Conservation (phyloP, 768 basidiomycete genomes). For the Ramaria sp. region DNA sequence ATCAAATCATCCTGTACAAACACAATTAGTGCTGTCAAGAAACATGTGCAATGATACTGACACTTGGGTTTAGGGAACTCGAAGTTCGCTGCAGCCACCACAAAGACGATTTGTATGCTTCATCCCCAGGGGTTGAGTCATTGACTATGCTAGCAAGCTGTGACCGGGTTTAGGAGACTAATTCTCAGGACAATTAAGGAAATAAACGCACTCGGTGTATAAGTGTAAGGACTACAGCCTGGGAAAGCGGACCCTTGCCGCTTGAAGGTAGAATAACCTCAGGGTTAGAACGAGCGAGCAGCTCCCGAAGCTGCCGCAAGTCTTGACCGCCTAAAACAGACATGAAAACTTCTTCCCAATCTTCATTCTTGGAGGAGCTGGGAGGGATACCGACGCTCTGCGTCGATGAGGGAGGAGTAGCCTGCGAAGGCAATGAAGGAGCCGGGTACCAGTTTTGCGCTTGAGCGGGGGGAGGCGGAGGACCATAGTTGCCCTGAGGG, state of each 20-base stretch:
- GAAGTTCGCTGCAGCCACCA: conserved; percentile 84
- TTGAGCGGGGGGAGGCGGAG: conserved; percentile 23
- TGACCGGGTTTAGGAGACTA: neutral
- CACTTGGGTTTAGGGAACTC: conserved; percentile 60
- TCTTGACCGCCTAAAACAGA: conserved; percentile 70
- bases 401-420: conserved; percentile 15
- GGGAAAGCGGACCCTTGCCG: conserved; percentile 59
- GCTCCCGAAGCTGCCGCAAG: conserved; percentile 57
- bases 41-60: conserved; percentile 21
- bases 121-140: conserved; percentile 67
- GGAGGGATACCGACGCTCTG: conserved; percentile 27
- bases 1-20: conserved; percentile 60
- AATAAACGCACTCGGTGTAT: conserved; percentile 61
- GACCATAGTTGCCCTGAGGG: conserved; percentile 13
- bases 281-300: conserved; percentile 63
- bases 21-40: neutral
- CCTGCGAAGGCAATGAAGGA: conserved; percentile 21
- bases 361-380: conserved; percentile 50
- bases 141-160: conserved; percentile 68
- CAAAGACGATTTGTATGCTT: conserved; percentile 67
- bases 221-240: conserved; percentile 75
- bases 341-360: conserved; percentile 80
- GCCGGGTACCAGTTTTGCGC: conserved; percentile 19
- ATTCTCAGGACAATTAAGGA: neutral
- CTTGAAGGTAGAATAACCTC: conserved; percentile 73